These are phyloP conservation scores for Elaeis oleifera DNA, from an alignment of 202 grass and related monocot species.

Conservation along the genomic window DNA sequence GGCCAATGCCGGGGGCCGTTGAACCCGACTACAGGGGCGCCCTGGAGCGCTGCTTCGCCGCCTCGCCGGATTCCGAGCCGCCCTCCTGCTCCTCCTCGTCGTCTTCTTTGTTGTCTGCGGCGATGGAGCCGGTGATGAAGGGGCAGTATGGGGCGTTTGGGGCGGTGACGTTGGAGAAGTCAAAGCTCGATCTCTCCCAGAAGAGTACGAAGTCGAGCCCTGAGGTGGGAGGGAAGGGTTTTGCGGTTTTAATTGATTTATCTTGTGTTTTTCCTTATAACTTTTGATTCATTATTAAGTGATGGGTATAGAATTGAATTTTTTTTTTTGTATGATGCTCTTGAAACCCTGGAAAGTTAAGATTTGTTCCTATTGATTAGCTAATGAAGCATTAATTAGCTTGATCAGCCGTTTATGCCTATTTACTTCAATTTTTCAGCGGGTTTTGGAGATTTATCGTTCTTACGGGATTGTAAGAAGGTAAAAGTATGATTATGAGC, in stretches of 20 bases:
- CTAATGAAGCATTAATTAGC: too few species aligned
- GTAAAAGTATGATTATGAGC: too few species aligned
- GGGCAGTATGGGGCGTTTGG: slow-evolving; percentile 43
- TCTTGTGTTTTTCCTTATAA: neutral
- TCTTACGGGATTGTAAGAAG: too few species aligned
- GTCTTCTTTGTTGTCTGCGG: slow-evolving; percentile 10
- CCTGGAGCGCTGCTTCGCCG: slow-evolving; percentile 33
- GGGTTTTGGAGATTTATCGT: too few species aligned
- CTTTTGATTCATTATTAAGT: neutral
- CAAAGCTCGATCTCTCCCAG: slow-evolving; percentile 60
- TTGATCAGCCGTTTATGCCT: too few species aligned
- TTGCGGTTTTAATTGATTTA: neutral
- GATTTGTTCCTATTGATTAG: too few species aligned
- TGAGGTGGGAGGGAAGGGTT: slow-evolving; percentile 32
- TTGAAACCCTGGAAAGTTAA: too few species aligned
- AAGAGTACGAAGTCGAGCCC: slow-evolving; percentile 48
- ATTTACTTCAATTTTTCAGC: too few species aligned
- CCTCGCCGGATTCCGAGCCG: slow-evolving; percentile 6
- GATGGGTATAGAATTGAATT: too few species aligned
- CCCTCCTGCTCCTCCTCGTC: slow-evolving; percentile 10
- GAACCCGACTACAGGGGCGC: slow-evolving; percentile 15
- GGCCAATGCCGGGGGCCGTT: slow-evolving; percentile 12
- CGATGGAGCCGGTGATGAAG: slow-evolving; percentile 31
- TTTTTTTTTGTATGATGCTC: slow-evolving; percentile 14
- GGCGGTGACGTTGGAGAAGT: slow-evolving; percentile 57